Evolutionary conservation across 2,329 filamentous ascomycete species (phyloP), one percentile per base, ranked within the genome.

Genomic region (Arthroderma uncinatum): DNA sequence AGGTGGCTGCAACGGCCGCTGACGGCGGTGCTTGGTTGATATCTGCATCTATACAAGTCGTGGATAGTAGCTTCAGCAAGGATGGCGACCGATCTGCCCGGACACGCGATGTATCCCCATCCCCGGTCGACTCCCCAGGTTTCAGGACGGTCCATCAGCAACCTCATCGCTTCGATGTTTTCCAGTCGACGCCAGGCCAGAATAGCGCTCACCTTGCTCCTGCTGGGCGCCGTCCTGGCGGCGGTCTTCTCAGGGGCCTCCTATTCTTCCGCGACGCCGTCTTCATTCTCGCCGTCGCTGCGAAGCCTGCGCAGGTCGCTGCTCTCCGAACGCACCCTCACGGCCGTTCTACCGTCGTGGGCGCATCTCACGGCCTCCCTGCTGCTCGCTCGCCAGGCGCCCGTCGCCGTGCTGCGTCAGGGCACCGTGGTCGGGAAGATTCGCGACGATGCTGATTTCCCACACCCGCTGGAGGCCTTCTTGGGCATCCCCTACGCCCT

Each of bases 401-500:
- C 62, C 10, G 50, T 59, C 10, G 62, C 61, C 12, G 53, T 37
- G 34, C 59, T 70, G 23, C 53, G 58, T 3, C 70, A 70, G 55
- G 70, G 70, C 2, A 67, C 60, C 1, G 56, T 70, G 4, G 53
- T 71, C 5, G 70, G 70, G 14, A 66, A 59, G 3, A 63, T 68
- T 25, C 14, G 58, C 12, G 55, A 61, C 5, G 60, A 65, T 5
- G 58, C 57, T n/a, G 60, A 33, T 5, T 53, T 69, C 8, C 61
- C 56, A 62, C 58, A 64, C n/a, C 56, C 64, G 1, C 57, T 71
- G 3, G 69, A 72, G 30, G 67, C 67, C 4, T 81, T 80, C 61
- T 66, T 76, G 0, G 76, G 77, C 0, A 72, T 81, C 9, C 77
- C 76, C 0, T 80, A 79, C 59, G 77, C 74, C 0, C 63, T 74